These are phyloP conservation scores for Ogataea pini DNA, from an alignment of 805 yeast genomes.

Conservation along the genomic window DNA sequence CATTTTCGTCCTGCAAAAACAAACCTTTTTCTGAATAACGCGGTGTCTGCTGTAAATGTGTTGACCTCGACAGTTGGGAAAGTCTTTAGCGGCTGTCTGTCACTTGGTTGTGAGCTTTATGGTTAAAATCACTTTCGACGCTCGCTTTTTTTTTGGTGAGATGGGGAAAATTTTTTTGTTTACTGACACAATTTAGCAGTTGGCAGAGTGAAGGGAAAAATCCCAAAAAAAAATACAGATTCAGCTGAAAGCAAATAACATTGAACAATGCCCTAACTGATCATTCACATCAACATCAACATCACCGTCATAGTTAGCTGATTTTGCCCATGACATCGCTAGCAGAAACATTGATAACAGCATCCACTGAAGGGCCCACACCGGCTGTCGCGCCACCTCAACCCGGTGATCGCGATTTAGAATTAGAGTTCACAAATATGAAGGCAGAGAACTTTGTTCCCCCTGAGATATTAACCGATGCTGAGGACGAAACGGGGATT, in stretches of 20 bases:
- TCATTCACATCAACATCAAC: no score
- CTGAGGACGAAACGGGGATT: constrained; percentile 14
- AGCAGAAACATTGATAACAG: not conserved
- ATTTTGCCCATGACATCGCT: no score
- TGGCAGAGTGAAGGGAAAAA: not conserved
- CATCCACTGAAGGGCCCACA: not conserved
- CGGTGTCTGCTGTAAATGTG: not conserved
- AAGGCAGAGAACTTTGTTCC: constrained; percentile 14
- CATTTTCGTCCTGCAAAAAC: constrained; percentile 40
- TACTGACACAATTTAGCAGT: not conserved
- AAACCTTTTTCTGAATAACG: not conserved
- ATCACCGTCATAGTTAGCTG: no score
- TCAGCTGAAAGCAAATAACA: no score
- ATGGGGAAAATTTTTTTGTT: not conserved
- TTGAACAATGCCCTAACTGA: no score
- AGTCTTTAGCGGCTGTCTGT: not conserved
- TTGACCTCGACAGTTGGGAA: not conserved
- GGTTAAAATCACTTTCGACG: constrained; percentile 5
- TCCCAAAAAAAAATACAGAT: no score
- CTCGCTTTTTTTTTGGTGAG: constrained; percentile 1
- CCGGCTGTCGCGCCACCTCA: not conserved
- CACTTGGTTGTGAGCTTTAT: not conserved
- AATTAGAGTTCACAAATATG: constrained; percentile 27
- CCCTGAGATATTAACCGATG: constrained; percentile 17
- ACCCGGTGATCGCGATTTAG: constrained; percentile 24